Base-by-base conservation (phyloP, 805 yeast genomes). In the Metschnikowia cubensis region DNA sequence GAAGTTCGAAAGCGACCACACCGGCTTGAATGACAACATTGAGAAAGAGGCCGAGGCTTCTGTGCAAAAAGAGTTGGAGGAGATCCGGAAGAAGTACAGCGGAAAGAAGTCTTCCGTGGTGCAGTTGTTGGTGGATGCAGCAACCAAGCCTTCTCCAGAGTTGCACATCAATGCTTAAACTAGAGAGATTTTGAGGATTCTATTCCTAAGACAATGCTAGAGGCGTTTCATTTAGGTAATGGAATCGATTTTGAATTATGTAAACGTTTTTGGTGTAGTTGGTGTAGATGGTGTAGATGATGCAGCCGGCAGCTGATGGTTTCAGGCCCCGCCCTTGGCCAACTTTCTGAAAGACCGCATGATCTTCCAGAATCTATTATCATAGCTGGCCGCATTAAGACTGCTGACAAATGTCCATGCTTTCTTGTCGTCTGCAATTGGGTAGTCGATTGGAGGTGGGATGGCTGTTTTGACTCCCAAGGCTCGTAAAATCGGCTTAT, bases 391-490 rank as follows among this genome's bases (percentile, higher is more conserved):
- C 37, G 79, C 77, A 62, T 90, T 91, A 66, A 94, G 77, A 34
- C 88, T 83, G 51, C 79, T 79, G 4, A 94, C 94, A 70, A 94
- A 87, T 17, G 75, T 76, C 97, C 98, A 92, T 0, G 98, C 97
- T 58, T 78, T 85, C 57, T 81, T 78, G 55, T 84, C 87, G 58
- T 85, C 84, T 32, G 79, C 76, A 55, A 94, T 87, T 1, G 99
- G 99, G 63, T 94, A 94, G 66, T 94, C 98, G 45, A 94, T 71
- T 1, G 92, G 89, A 35, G 82, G 81, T 2, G 99, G 99, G 36
- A 94, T 90, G 44, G 81, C 76, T 1, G 96, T 87, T 6, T 90
- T 82, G 13, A 94, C 75, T 4, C 78, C 77, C 14, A 73, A 53
- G 36, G 66, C 59, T 49, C 77, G 56, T 57, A 89, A 81, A 21